Percentiles rank a stretch among this genome's conserved stretches.
Conservation (phyloP, 2,329 filamentous ascomycete genomes). For the Claviceps sp. region DNA sequence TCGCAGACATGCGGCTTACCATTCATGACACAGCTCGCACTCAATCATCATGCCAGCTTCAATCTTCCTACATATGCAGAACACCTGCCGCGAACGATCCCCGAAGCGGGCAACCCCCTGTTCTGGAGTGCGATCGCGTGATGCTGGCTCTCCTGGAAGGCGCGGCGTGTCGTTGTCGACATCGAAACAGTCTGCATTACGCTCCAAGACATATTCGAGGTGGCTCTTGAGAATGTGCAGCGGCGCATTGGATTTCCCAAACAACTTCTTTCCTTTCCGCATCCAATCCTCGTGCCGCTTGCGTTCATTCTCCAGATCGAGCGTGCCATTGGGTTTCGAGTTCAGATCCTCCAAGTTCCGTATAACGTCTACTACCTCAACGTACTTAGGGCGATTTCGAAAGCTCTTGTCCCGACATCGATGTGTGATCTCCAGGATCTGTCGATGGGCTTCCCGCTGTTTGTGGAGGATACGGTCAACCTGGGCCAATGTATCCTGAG, state of each 20-base stretch:
- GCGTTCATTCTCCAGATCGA: constrained; percentile 87
- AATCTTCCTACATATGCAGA: constrained; percentile 86
- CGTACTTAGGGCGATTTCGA: constrained; percentile 69
- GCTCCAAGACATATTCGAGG: constrained; percentile 82
- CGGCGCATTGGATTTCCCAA: constrained; percentile 94
- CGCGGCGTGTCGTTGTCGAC: constrained; percentile 71
- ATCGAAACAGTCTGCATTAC: constrained; percentile 86
- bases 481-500: constrained; percentile 60
- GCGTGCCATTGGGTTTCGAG: constrained; percentile 79
- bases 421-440: constrained; percentile 71
- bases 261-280: constrained; percentile 92
- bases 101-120: constrained; percentile 42
- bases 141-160: constrained; percentile 81
- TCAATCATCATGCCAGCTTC: constrained; percentile 99
- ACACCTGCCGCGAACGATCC: constrained; percentile 63
- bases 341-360: constrained; percentile 79
- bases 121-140: constrained; percentile 57
- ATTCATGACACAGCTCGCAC: constrained; percentile 95
- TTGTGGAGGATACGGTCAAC: constrained; percentile 92
- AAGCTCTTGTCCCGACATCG: constrained; percentile 64
- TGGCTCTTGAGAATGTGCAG: constrained; percentile 90
- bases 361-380: constrained; percentile 81
- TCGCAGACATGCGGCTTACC: constrained; percentile 41
- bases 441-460: constrained; percentile 83
- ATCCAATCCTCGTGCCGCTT: constrained; percentile 98